These are phyloP conservation scores for Euphorbia lathyris DNA, from an alignment of 345 rosid genomes.

Conservation along the genomic window DNA sequence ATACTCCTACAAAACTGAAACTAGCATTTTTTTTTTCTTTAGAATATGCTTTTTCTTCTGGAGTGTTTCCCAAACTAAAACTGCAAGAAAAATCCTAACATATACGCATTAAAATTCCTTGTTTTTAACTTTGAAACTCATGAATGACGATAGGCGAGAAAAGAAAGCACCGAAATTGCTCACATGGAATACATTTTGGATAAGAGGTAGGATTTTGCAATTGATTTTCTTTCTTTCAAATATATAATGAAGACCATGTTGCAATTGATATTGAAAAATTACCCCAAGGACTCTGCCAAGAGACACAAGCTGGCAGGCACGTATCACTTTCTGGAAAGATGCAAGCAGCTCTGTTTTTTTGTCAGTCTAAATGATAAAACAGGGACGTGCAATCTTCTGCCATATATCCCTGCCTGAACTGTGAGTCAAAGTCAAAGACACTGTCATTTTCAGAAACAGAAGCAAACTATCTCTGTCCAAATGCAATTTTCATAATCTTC, in stretches of 20 bases:
- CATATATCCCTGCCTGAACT: not conserved
- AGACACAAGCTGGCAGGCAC: slow-evolving; percentile 3
- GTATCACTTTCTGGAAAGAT: slow-evolving; percentile 11
- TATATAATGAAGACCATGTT: not conserved
- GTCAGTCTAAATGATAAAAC: not conserved
- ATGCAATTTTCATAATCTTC: not conserved
- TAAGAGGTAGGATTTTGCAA: no score
- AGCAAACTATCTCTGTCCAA: not conserved
- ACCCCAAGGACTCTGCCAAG: not conserved
- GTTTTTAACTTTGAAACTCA: no score
- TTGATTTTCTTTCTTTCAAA: not conserved
- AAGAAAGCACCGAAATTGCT: not conserved
- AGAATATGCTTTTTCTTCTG: no score
- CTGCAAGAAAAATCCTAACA: no score
- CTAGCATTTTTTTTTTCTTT: no score
- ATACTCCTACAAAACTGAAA: no score
- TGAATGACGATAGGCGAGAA: no score
- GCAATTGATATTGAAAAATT: slow-evolving; percentile 3
- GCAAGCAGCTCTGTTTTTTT: not conserved
- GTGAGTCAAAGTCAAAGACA: not conserved
- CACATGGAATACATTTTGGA: no score
- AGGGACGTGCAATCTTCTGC: not conserved
- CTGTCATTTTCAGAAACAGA: not conserved
- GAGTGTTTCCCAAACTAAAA: no score
- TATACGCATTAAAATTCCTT: no score